Base-by-base conservation (phyloP, 176 grass and related monocot genomes). In the Oropetium thomaeum region DNA sequence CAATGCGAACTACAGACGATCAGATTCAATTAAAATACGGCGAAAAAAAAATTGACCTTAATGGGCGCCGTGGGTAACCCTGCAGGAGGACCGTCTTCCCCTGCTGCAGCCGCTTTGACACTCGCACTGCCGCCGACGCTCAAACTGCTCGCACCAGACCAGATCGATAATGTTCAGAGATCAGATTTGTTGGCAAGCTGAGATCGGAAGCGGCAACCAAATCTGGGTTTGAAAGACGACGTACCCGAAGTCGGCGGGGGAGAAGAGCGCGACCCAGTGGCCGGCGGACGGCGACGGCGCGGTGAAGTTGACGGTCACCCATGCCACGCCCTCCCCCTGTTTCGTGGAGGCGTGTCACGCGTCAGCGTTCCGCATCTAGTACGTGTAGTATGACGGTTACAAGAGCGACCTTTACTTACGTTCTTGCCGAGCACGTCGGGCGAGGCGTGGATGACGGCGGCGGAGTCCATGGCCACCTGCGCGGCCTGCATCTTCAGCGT, bases 261-360 rank as follows among this genome's bases (percentile, higher is more conserved):
- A 97, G 58, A 97, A 97, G 40, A 97, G 87, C 7, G 82, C 93
- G 63, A 97, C 87, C 93, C 87, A 97, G 69, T 93, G 87, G 48
- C 70, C 84, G 4, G 29, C 40, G 23, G 87, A 82, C 28, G 87
- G 49, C 76, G 79, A 48, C 38, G 85, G 62, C 62, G 62, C 78
- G 34, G 77, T 85, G 68, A 88, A 90, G 61, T 90, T 81, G 37
- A 97, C 78, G 27, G 75, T 62, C 65, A 93, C 82, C 87, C 79
- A 90, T 4, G 71, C 85, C 0, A 72, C 86, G 49, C 93, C 90
- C 32, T 93, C 79, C 0, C 87, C 87, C 90, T 93, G 83, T 12
- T 28, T 2, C 5, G 1, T 3, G 1, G 1, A 47, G 27, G 8
- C 32, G 26, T 52, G 26, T 52, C n/a, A 60, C n/a, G n/a, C n/a